Percentiles rank a stretch among this genome's conserved stretches.
These are phyloP conservation scores for Neurospora sp. DNA, from an alignment of 495 filamentous ascomycete species.

Conservation along the genomic window DNA sequence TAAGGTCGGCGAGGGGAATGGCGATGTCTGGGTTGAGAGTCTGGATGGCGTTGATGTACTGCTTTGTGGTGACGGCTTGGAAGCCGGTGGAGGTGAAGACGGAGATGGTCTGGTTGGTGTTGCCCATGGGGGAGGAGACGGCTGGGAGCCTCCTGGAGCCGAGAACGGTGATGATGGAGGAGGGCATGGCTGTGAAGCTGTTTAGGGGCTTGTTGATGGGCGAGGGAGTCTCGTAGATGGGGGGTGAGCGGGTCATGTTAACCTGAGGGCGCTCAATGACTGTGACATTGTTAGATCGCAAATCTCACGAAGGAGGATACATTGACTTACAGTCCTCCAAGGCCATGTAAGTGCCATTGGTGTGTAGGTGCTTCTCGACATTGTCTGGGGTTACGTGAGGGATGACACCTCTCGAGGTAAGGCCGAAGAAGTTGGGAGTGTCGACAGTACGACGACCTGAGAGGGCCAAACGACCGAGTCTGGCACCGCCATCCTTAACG, in stretches of 20 bases:
- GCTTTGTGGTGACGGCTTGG: conserved; percentile 49
- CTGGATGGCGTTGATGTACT: conserved; percentile 54
- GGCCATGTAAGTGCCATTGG: conserved; percentile 65
- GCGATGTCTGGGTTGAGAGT: conserved; percentile 70
- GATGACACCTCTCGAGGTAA: conserved; percentile 71
- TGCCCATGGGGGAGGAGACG: conserved; percentile 59
- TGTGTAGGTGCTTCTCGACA: conserved; percentile 50
- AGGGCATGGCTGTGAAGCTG: conserved; percentile 56
- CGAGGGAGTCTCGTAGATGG: conserved; percentile 29
- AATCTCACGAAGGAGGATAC: too few species aligned
- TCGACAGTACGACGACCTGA: conserved; percentile 49
- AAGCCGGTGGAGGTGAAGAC: conserved; percentile 81
- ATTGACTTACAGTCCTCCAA: conserved; percentile 78
- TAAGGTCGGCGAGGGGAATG: conserved; percentile 68
- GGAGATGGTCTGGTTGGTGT: conserved; percentile 60
- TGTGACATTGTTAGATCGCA: conserved; percentile 30
- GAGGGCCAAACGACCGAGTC: conserved; percentile 56
- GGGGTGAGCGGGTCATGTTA: conserved; percentile 28
- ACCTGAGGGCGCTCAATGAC: conserved; percentile 64
- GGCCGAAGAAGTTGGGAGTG: conserved; percentile 72
- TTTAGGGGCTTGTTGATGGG: conserved; percentile 47
- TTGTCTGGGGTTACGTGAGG: conserved; percentile 87
- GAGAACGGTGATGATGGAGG: conserved; percentile 54
- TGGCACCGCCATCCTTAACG: conserved; percentile 21
- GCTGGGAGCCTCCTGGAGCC: conserved; percentile 68